phyloP scores from a whole-genome alignment of 1,284 basidiomycete genomes.

The Ceratobasidium papillatum region DNA sequence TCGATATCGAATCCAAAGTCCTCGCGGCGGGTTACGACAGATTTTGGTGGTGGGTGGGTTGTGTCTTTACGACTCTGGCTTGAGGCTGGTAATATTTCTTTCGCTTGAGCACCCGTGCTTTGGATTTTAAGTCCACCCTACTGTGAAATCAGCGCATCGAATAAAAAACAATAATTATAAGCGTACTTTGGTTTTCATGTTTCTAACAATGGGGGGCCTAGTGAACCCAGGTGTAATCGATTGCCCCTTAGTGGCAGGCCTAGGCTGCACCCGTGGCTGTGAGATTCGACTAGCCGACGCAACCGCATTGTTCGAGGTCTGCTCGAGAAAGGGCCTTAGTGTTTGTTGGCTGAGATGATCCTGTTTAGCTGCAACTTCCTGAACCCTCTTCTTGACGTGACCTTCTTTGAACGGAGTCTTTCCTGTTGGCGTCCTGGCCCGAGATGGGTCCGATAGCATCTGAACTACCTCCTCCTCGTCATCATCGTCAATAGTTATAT shows the following conservation, averaged over 20 bases:
- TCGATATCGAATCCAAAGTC: background rate
- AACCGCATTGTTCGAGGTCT: background rate
- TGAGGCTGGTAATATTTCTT: background rate
- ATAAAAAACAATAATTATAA: background rate
- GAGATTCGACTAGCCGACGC: background rate
- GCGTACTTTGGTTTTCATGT: background rate
- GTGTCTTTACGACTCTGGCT: too few relatives aligned
- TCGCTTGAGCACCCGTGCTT: background rate
- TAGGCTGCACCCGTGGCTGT: background rate
- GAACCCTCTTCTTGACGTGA: background rate
- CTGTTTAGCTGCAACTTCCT: background rate
- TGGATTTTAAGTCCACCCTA: background rate
- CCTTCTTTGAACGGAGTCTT: slow-evolving; percentile 2
- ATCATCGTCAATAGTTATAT: slow-evolving; percentile 4
- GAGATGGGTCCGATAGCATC: background rate
- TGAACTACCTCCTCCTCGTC: slow-evolving; percentile 13
- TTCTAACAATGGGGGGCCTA: background rate
- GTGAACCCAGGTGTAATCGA: slow-evolving; percentile 1
- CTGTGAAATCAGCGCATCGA: background rate
- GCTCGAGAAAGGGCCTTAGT: background rate
- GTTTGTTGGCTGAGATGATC: background rate
- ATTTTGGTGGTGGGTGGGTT: too few relatives aligned
- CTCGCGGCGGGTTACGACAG: too few relatives aligned
- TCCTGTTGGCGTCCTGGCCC: slow-evolving; percentile 8
- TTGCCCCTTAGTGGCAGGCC: background rate